A percentile compares a stretch with the other conserved stretches of the same genome.
Conservation (phyloP, 2,329 filamentous ascomycete genomes). For the Exophiala dermatitidis region DNA sequence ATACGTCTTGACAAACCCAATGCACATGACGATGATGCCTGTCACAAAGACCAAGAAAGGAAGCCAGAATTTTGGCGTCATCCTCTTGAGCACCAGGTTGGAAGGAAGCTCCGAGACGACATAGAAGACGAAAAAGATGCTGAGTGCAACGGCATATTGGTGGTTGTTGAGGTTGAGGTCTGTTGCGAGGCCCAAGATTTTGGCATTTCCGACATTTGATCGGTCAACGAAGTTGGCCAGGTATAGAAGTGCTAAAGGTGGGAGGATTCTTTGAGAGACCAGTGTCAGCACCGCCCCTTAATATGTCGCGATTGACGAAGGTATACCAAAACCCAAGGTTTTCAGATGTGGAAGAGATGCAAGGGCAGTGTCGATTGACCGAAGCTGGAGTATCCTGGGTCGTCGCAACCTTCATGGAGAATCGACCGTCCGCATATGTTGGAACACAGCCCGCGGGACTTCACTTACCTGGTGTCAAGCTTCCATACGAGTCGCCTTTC, state of each 20-base stretch:
- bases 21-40: constrained; percentile 18
- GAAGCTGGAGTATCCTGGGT: too few species aligned
- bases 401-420: too few species aligned
- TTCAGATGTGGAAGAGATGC: too few species aligned
- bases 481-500: too few species aligned
- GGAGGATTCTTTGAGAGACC: constrained; percentile 46
- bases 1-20: constrained; percentile 31
- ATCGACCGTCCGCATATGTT: too few species aligned
- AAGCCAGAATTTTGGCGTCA: constrained; percentile 48
- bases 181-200: constrained; percentile 55
- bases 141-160: constrained; percentile 60
- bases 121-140: constrained; percentile 61
- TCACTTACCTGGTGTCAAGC: too few species aligned
- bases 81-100: constrained; percentile 40
- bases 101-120: constrained; percentile 31
- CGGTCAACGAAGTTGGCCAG: constrained; percentile 60
- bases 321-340: too few species aligned
- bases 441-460: too few species aligned
- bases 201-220: constrained; percentile 67
- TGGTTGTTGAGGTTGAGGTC: constrained; percentile 53
- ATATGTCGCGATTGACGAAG: too few species aligned
- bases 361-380: too few species aligned
- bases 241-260: constrained; percentile 57
- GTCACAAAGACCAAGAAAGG: constrained; percentile 30
- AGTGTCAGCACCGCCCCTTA: too few species aligned